Conservation (phyloP, 352 stramenopile species). For the Globisporangium apiculatum region DNA sequence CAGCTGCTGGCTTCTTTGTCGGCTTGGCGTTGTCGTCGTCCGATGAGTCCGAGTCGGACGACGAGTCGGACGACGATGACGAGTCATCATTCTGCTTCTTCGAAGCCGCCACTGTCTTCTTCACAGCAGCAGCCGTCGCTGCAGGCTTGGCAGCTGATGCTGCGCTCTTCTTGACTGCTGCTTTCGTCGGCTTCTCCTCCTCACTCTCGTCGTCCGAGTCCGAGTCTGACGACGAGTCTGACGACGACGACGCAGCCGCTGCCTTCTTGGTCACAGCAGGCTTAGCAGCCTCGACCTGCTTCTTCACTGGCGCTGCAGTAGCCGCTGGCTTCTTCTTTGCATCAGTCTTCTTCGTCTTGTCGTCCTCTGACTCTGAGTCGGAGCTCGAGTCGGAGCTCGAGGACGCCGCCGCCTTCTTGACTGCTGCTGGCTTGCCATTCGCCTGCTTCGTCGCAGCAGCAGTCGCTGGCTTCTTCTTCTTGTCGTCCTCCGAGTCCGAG, state of each 20-base stretch:
- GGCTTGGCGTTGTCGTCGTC: slow-evolving; percentile 27
- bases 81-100: slow-evolving; percentile 18
- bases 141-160: too few species aligned
- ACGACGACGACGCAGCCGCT: slow-evolving; percentile 20
- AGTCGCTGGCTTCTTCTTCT: slow-evolving; percentile 11
- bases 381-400: slow-evolving; percentile 11
- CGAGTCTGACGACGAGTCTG: slow-evolving; percentile 20
- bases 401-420: slow-evolving; percentile 20
- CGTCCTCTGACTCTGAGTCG: too few species aligned
- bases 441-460: slow-evolving; percentile 6
- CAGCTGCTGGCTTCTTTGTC: slow-evolving; percentile 21
- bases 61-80: slow-evolving; percentile 26
- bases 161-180: too few species aligned
- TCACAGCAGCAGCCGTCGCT: slow-evolving; percentile 8
- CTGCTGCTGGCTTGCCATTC: slow-evolving; percentile 13
- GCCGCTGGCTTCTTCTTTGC: slow-evolving; percentile 16
- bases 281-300: slow-evolving; percentile 13
- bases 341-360: slow-evolving; percentile 3
- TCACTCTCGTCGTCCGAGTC: slow-evolving; percentile 49
- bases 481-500: slow-evolving; percentile 21
- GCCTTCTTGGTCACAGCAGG: slow-evolving; percentile 17
- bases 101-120: slow-evolving; percentile 17
- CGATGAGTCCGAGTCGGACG: slow-evolving; percentile 23
- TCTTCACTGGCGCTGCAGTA: slow-evolving; percentile 8
- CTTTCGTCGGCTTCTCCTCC: slow-evolving; percentile 24